These are phyloP conservation scores for Trypanosoma theileri DNA, from an alignment of 208 protist species.

Conservation along the genomic window DNA sequence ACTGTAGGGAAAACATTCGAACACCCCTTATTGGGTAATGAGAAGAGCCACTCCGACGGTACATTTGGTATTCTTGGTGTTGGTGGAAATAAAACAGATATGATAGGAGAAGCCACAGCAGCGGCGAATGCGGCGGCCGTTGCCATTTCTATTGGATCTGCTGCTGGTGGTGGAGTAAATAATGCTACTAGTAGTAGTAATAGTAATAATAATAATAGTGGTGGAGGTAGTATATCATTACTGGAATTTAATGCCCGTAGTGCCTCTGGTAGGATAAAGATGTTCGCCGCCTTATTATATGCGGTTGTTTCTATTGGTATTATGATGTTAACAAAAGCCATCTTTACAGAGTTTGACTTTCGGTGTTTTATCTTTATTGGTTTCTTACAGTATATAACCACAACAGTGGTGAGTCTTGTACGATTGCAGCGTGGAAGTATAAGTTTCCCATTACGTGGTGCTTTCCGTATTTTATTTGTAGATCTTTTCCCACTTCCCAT, in stretches of 20 bases:
- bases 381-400: slow-evolving; percentile 31
- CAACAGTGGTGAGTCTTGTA: slow-evolving; percentile 13
- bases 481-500: slow-evolving; percentile 36
- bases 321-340: slow-evolving; percentile 41
- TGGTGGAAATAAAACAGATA: too few species aligned
- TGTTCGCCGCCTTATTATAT: slow-evolving; percentile 28
- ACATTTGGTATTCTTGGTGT: too few species aligned
- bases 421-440: slow-evolving; percentile 9
- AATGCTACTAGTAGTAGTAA: not conserved
- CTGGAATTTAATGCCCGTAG: not conserved
- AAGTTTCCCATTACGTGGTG: slow-evolving; percentile 14
- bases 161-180: not conserved
- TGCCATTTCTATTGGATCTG: not conserved
- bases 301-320: slow-evolving; percentile 30
- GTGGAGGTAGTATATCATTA: not conserved
- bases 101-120: too few species aligned
- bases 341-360: slow-evolving; percentile 42
- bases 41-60: too few species aligned
- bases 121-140: too few species aligned
- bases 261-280: slow-evolving; percentile 7
- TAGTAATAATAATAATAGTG: not conserved
- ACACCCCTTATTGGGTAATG: too few species aligned
- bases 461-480: slow-evolving; percentile 19
- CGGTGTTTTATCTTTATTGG: slow-evolving; percentile 32
- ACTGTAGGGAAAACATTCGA: too few species aligned